Evolutionary conservation across 2,329 filamentous ascomycete genomes (phyloP).

Genomic region (Cryphonectria naterciae): DNA sequence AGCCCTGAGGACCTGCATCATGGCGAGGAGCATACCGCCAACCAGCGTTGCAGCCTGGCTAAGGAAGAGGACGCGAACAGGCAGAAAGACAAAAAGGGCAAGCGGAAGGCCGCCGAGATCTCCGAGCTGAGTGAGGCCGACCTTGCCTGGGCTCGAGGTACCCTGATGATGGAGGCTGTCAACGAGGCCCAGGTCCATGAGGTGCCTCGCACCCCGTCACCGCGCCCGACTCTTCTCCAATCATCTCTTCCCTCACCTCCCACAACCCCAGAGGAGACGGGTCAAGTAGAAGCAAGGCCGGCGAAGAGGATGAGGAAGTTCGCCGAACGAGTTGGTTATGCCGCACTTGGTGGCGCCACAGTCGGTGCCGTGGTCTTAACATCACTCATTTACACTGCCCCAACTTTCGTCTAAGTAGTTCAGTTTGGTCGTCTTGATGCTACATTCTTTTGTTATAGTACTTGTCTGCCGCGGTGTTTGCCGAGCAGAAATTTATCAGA

Average conservation of each 20-base stretch:
- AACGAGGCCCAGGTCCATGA: background rate
- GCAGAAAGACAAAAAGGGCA: conserved; percentile 7
- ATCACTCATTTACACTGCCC: conserved; percentile 45
- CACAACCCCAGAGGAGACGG: conserved; percentile 3
- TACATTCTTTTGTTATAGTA: background rate
- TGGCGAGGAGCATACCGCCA: background rate
- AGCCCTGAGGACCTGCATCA: background rate
- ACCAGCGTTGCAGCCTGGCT: background rate
- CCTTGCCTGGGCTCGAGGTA: conserved; percentile 11
- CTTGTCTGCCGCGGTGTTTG: background rate
- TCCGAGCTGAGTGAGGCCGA: conserved; percentile 21
- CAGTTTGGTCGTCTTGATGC: background rate
- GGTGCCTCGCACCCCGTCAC: background rate
- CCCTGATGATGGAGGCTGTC: background rate
- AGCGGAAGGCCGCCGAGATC: conserved; percentile 26
- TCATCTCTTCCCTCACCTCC: conserved; percentile 23
- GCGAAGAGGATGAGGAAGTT: conserved; percentile 37
- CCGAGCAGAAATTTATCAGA: background rate
- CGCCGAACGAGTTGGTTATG: conserved; percentile 41
- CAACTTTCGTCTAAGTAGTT: conserved; percentile 31
- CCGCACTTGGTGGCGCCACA: conserved; percentile 42
- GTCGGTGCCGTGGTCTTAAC: conserved; percentile 42
- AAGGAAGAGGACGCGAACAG: background rate
- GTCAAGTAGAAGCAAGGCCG: conserved; percentile 28
- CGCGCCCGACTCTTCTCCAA: background rate